Evolutionary conservation across 2,329 filamentous ascomycete genomes (phyloP).

Genomic region (Fusarium coffeatum): DNA sequence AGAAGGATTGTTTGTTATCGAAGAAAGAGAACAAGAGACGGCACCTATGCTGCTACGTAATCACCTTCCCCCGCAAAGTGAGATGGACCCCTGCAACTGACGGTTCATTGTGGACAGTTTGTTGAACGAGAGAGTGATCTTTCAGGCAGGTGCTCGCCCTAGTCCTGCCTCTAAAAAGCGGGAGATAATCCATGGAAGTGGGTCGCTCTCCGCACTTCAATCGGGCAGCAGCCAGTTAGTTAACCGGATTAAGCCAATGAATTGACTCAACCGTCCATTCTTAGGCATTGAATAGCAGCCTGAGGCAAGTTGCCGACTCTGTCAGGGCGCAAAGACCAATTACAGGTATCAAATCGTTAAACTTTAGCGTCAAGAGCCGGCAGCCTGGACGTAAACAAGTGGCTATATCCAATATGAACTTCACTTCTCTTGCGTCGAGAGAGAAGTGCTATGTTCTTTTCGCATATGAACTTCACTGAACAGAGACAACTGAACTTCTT

Average conservation of each 20-base stretch:
- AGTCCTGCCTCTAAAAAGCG: conserved; percentile 17
- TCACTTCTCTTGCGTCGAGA: not conserved
- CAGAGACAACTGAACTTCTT: not conserved
- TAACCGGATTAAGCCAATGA: not conserved
- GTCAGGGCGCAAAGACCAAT: not conserved
- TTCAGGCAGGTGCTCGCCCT: conserved; percentile 25
- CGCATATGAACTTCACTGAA: not conserved
- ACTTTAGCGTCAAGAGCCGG: not conserved
- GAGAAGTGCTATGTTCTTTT: not conserved
- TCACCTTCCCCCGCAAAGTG: conserved; percentile 34
- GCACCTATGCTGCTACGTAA: conserved; percentile 18
- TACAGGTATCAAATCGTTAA: not conserved
- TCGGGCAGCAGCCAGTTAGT: not conserved
- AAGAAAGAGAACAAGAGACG: conserved; percentile 1
- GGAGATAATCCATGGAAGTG: conserved; percentile 13
- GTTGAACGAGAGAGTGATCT: not conserved
- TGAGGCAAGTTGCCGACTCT: not conserved
- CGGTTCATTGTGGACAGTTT: not conserved
- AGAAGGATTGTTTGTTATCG: not conserved
- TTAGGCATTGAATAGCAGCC: not conserved
- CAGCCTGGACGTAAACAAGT: not conserved
- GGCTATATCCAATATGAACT: not conserved
- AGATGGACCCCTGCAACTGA: conserved; percentile 26
- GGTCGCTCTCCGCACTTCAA: conserved; percentile 15
- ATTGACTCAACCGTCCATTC: not conserved